phyloP scores from a whole-genome alignment of 2,329 filamentous ascomycete species.

The Lachnellula cervina region DNA sequence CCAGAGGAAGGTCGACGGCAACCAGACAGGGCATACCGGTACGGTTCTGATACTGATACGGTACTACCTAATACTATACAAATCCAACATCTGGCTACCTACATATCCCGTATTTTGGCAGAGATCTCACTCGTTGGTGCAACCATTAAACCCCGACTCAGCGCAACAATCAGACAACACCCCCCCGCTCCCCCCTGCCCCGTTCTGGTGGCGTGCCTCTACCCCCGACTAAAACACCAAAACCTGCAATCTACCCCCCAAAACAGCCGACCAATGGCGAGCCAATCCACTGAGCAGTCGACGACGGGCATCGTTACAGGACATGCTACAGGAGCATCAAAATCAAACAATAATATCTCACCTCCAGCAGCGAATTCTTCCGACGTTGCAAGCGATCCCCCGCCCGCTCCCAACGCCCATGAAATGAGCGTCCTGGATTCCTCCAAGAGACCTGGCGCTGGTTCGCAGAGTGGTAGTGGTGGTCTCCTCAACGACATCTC shows the following conservation, averaged over 20 bases:
- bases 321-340: background rate
- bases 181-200: too few species aligned
- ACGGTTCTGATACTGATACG: too few species aligned
- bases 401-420: conserved; percentile 3
- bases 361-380: background rate
- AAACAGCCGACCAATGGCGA: conserved; percentile 2
- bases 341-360: background rate
- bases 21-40: too few species aligned
- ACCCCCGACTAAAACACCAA: background rate
- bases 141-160: too few species aligned
- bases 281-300: background rate
- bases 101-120: too few species aligned
- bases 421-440: conserved; percentile 25
- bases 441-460: conserved; percentile 18
- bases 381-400: background rate
- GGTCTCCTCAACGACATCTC: conserved; percentile 23
- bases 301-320: background rate
- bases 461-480: conserved; percentile 12
- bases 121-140: too few species aligned
- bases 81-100: too few species aligned
- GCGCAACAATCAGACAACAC: too few species aligned
- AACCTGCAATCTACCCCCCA: background rate
- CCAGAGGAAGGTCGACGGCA: too few species aligned
- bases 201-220: background rate
- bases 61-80: too few species aligned